Base-by-base conservation (phyloP, 352 stramenopile species). In the Ophiocytium majus region DNA sequence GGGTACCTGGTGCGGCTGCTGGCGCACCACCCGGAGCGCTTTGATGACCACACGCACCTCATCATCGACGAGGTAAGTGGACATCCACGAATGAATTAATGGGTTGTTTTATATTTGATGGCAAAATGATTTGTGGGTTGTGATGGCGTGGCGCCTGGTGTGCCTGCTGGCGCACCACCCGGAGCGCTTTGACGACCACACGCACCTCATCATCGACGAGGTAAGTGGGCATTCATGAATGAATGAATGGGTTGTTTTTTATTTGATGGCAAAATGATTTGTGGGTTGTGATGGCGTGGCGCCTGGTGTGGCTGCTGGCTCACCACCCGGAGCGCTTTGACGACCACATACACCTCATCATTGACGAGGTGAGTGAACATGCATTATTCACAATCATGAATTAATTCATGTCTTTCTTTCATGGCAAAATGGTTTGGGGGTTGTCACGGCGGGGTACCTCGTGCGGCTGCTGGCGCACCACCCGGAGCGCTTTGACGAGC, bases 361-460 rank as follows among this genome's bases (percentile, higher is more conserved):
- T 99, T 63, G 96, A 99, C 78, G 96, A 98, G 91, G 95, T 98
- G 32, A 14, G 14, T 49, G n/a, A n/a, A n/a, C n/a, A n/a, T n/a
- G n/a, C n/a, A n/a, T n/a, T n/a, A n/a, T n/a, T n/a, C n/a, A n/a
- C n/a, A n/a, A n/a, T 57, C 43, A 57, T 5, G n/a, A n/a, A n/a
- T n/a, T n/a, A n/a, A n/a, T n/a, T n/a, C n/a, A n/a, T n/a, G n/a
- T n/a, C n/a, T n/a, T n/a, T n/a, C n/a, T n/a, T n/a, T n/a, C n/a
- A n/a, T n/a, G n/a, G n/a, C n/a, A n/a, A n/a, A n/a, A n/a, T n/a
- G n/a, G n/a, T n/a, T n/a, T 97, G 79, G 98, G 93, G 85, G 98
- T 98, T 82, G 94, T 97, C 0, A 99, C 97, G 36, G 98, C 96
- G 19, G 97, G 96, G 0, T 99, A 99, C 84, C 95, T 99, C 86